These are phyloP conservation scores for Ceratocystis lukuohia DNA, from an alignment of 2,329 filamentous ascomycete genomes.

Conservation along the genomic window DNA sequence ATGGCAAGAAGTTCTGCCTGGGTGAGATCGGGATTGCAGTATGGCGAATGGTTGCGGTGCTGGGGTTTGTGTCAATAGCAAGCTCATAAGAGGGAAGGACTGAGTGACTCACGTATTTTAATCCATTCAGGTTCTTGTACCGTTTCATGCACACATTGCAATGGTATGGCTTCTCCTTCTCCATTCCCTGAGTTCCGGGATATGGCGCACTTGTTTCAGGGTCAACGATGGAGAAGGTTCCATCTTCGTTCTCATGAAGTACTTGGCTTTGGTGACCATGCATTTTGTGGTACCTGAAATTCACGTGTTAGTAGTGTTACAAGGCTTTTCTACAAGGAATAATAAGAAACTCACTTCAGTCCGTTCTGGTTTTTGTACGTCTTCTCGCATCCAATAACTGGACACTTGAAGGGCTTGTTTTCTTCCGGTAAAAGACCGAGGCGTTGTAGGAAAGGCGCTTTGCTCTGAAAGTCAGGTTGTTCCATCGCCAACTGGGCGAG, in stretches of 20 bases:
- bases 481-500: slow-evolving; percentile 61
- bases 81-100: neutral
- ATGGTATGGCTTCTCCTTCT: slow-evolving; percentile 98
- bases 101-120: slow-evolving; percentile 64
- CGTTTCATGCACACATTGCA: slow-evolving; percentile 95
- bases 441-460: slow-evolving; percentile 40
- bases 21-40: slow-evolving; percentile 21
- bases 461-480: slow-evolving; percentile 59
- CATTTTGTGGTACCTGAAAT: slow-evolving; percentile 50
- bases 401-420: slow-evolving; percentile 94
- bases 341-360: slow-evolving; percentile 57
- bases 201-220: slow-evolving; percentile 89
- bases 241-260: slow-evolving; percentile 89
- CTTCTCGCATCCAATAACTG: slow-evolving; percentile 96
- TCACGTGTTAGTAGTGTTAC: neutral
- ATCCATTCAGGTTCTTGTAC: slow-evolving; percentile 96
- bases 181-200: slow-evolving; percentile 95
- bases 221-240: slow-evolving; percentile 96
- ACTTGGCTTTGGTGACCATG: slow-evolving; percentile 96
- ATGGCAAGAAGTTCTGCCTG: slow-evolving; percentile 19
- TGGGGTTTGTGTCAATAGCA: slow-evolving; percentile 9
- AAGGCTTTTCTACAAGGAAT: neutral
- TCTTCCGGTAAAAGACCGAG: slow-evolving; percentile 64
- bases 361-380: slow-evolving; percentile 99
- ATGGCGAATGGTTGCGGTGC: slow-evolving; percentile 21